These are phyloP conservation scores for Starmerella stigmatis DNA, from an alignment of 805 yeast genomes.

Conservation along the genomic window DNA sequence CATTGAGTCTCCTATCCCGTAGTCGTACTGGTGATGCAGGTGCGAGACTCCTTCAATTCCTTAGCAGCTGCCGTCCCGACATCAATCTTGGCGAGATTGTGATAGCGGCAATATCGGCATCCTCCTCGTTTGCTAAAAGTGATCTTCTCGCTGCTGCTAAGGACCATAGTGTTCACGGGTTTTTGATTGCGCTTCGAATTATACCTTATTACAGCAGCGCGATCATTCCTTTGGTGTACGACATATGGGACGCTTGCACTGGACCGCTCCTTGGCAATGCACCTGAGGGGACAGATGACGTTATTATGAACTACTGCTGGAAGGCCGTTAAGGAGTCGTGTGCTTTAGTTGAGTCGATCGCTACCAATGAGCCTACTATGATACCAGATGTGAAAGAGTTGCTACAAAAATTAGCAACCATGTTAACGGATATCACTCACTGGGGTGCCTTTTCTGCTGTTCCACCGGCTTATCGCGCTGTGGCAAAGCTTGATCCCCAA, in stretches of 20 bases:
- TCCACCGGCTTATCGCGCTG: constrained; percentile 63
- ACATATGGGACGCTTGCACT: constrained; percentile 9
- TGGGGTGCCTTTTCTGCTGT: constrained; percentile 88
- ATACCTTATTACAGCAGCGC: neutral
- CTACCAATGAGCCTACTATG: neutral
- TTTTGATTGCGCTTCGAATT: constrained; percentile 39
- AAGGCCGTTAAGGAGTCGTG: constrained; percentile 72
- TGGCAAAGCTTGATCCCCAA: constrained; percentile 39
- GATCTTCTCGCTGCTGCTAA: constrained; percentile 38
- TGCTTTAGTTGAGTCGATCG: constrained; percentile 33
- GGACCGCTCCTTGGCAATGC: constrained; percentile 14
- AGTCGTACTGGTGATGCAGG: constrained; percentile 20
- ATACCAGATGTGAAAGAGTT: constrained; percentile 25
- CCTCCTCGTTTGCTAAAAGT: constrained; percentile 21
- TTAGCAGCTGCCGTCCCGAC: constrained; percentile 23
- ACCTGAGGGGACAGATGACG: constrained; percentile 15
- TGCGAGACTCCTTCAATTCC: constrained; percentile 14
- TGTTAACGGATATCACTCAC: constrained; percentile 44
- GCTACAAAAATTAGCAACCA: constrained; percentile 55
- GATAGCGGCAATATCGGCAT: constrained; percentile 19
- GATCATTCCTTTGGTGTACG: neutral
- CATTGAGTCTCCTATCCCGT: constrained; percentile 8
- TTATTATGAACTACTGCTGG: constrained; percentile 62
- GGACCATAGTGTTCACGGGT: constrained; percentile 55
- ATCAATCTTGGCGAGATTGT: neutral